Percentiles rank a stretch among this genome's conserved stretches.
These are phyloP conservation scores for Erucastrum elatum DNA, from an alignment of 345 rosid genomes.

Conservation along the genomic window DNA sequence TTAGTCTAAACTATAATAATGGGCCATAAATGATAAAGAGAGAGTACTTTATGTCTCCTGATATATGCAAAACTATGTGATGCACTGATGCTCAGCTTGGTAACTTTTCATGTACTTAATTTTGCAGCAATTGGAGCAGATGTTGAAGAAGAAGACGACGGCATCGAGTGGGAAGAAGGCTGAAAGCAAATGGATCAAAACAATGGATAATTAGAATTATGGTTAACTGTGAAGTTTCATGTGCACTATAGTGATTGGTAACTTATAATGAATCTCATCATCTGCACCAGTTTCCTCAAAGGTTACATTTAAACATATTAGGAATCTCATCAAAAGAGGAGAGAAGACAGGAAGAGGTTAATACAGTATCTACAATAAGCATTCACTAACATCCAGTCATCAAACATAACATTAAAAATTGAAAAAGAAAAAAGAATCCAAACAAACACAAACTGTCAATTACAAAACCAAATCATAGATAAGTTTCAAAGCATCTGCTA, in stretches of 20 bases:
- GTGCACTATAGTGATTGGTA: background rate
- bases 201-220: background rate
- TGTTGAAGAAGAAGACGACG: constrained; percentile 66
- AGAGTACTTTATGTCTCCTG: background rate
- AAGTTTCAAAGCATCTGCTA: constrained; percentile 26
- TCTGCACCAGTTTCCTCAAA: background rate
- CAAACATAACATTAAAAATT: background rate
- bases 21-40: background rate
- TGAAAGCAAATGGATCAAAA: constrained; percentile 28
- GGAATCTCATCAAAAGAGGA: background rate
- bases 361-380: background rate
- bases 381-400: background rate
- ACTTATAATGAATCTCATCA: background rate
- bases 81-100: background rate
- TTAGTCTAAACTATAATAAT: background rate
- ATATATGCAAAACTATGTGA: background rate
- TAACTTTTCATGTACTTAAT: background rate
- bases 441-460: constrained; percentile 29
- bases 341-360: background rate
- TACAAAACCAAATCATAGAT: constrained; percentile 31
- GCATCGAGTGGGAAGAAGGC: constrained; percentile 80
- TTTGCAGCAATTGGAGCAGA: constrained; percentile 29
- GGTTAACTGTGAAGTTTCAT: background rate
- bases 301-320: background rate
- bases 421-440: background rate